Evolutionary conservation across 371 early-diverging fungal genomes (phyloP).

Genomic region (Syncephalastrum monosporum): DNA sequence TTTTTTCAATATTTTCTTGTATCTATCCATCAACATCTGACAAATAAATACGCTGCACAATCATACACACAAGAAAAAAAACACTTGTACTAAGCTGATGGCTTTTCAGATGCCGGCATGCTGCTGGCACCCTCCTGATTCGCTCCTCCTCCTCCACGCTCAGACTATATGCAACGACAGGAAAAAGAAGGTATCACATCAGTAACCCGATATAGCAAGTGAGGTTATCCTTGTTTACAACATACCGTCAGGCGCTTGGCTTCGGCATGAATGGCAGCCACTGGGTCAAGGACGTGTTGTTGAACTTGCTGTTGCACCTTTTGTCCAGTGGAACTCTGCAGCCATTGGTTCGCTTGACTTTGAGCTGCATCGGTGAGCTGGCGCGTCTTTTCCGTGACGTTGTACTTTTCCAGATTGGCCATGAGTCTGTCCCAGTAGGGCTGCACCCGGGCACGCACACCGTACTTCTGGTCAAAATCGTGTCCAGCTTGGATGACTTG

Average conservation of each 20-base stretch:
- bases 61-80: neutral
- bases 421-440: constrained; percentile 29
- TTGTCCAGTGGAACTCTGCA: constrained; percentile 49
- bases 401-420: constrained; percentile 41
- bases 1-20: no score
- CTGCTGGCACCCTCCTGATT: neutral
- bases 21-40: neutral
- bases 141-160: neutral
- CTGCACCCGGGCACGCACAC: constrained; percentile 28
- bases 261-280: constrained; percentile 50
- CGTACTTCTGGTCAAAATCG: constrained; percentile 52
- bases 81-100: neutral
- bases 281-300: constrained; percentile 39
- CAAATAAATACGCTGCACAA: neutral
- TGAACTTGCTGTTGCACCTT: constrained; percentile 39
- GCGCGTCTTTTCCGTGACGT: constrained; percentile 26
- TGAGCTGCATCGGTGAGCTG: constrained; percentile 25
- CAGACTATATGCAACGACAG: neutral
- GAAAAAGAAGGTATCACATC: no score
- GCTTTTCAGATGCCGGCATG: neutral
- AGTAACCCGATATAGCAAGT: no score
- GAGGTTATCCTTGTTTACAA: neutral
- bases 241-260: constrained; percentile 50
- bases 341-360: constrained; percentile 28
- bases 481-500: constrained; percentile 50